Percentiles rank a stretch among this genome's conserved stretches.
Conservation (phyloP, 176 grass and related monocot genomes). For the Echinochloa phyllopogon region DNA sequence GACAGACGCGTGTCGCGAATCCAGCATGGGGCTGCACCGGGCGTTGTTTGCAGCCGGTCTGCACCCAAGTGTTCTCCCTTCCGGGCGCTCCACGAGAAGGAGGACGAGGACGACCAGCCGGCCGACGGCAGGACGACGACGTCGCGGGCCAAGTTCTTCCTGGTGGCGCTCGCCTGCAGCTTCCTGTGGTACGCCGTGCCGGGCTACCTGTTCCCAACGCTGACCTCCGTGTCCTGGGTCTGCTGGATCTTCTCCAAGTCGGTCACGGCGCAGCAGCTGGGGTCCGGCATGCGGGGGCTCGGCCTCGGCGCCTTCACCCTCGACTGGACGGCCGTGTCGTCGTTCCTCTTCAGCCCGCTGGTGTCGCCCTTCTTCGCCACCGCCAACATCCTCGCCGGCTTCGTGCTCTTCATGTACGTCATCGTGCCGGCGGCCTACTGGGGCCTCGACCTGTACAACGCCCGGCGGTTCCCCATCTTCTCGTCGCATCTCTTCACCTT, state of each 20-base stretch:
- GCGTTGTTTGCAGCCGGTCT: no score
- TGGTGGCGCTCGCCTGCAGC: slow-evolving; percentile 75
- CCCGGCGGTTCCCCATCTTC: slow-evolving; percentile 60
- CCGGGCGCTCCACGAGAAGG: slow-evolving; percentile 86
- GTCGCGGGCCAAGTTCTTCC: slow-evolving; percentile 77
- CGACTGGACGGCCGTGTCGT: slow-evolving; percentile 71
- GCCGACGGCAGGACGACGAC: slow-evolving; percentile 32
- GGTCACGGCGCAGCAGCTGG: slow-evolving; percentile 85
- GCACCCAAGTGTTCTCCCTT: no score
- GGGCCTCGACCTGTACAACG: slow-evolving; percentile 49
- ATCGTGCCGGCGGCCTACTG: slow-evolving; percentile 48
- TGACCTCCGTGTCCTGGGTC: slow-evolving; percentile 81
- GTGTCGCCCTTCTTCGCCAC: slow-evolving; percentile 61
- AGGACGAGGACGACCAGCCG: not conserved
- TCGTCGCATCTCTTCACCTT: slow-evolving; percentile 54
- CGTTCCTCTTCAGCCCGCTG: slow-evolving; percentile 78
- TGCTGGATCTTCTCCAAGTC: slow-evolving; percentile 85
- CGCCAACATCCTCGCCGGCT: slow-evolving; percentile 51
- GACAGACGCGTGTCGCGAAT: no score
- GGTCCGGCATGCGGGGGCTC: slow-evolving; percentile 67
- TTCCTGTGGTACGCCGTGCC: slow-evolving; percentile 71
- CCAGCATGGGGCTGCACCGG: no score
- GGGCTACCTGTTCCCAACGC: slow-evolving; percentile 64
- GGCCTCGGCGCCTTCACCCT: slow-evolving; percentile 78
- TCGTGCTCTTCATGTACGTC: slow-evolving; percentile 45